phyloP scores from a whole-genome alignment of 768 basidiomycete species.

The Lactarius pseudohatsudake region DNA sequence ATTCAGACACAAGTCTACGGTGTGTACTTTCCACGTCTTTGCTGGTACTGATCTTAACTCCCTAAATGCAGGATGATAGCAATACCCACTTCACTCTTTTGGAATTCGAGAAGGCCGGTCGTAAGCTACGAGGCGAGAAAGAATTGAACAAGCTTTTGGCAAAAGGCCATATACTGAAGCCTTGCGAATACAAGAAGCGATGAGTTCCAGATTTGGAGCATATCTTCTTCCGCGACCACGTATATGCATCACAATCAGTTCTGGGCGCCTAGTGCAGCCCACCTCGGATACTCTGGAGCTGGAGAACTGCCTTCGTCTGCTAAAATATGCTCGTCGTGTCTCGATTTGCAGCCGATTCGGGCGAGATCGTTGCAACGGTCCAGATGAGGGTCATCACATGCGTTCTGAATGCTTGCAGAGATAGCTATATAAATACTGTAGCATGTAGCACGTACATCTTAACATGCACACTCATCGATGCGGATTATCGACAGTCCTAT shows the following conservation, averaged over 20 bases:
- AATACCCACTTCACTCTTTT: constrained; percentile 88
- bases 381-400: neutral
- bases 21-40: constrained; percentile 34
- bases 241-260: neutral
- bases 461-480: no score
- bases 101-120: constrained; percentile 66
- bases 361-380: neutral
- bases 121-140: constrained; percentile 47
- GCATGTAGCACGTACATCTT: neutral
- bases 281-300: neutral
- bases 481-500: no score
- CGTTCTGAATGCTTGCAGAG: neutral
- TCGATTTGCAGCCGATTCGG: neutral
- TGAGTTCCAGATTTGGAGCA: constrained; percentile 38
- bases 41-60: constrained; percentile 7
- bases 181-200: constrained; percentile 91
- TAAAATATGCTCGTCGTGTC: neutral
- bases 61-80: constrained; percentile 57
- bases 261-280: neutral
- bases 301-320: neutral
- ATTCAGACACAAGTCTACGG: constrained; percentile 71
- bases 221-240: neutral
- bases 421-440: neutral
- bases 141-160: constrained; percentile 60
- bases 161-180: constrained; percentile 63